Percentiles rank a stretch among this genome's conserved stretches.
Conservation (phyloP, 106 monocot species). For the Acorus calamus region DNA sequence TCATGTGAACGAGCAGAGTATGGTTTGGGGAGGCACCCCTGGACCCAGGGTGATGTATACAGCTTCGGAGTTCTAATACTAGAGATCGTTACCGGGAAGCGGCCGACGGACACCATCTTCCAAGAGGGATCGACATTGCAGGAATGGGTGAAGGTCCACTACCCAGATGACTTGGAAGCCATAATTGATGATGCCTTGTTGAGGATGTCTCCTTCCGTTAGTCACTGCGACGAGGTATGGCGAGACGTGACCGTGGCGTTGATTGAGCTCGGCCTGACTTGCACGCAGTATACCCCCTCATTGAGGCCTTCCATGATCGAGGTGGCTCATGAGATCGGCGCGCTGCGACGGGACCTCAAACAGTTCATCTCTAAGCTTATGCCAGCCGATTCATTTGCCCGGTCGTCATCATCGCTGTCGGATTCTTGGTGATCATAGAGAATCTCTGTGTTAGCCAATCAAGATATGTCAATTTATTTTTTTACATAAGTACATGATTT, state of each 20-base stretch:
- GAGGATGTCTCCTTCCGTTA: neutral
- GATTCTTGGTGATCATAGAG: too few species aligned
- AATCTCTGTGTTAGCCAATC: too few species aligned
- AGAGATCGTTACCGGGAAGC: slow-evolving; percentile 59
- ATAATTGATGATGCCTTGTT: slow-evolving; percentile 14
- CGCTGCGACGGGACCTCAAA: slow-evolving; percentile 29
- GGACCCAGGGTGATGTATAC: slow-evolving; percentile 74
- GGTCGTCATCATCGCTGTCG: too few species aligned
- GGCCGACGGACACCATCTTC: slow-evolving; percentile 38
- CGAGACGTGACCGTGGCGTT: slow-evolving; percentile 22
- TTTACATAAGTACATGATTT: too few species aligned
- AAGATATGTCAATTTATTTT: too few species aligned
- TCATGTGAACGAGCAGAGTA: slow-evolving; percentile 43
- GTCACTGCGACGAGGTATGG: slow-evolving; percentile 5
- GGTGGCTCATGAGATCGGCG: slow-evolving; percentile 41
- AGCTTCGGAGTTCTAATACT: slow-evolving; percentile 79
- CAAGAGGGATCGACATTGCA: slow-evolving; percentile 14
- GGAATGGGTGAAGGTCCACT: slow-evolving; percentile 14
- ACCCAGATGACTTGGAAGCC: slow-evolving; percentile 5
- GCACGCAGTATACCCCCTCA: slow-evolving; percentile 30
- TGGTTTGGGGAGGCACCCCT: slow-evolving; percentile 59
- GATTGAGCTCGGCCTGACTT: slow-evolving; percentile 33
- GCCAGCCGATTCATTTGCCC: neutral
- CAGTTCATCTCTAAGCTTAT: slow-evolving; percentile 7
- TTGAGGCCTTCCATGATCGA: slow-evolving; percentile 45